phyloP scores from a whole-genome alignment of 768 basidiomycete genomes.

The Termitomyces titanicus region DNA sequence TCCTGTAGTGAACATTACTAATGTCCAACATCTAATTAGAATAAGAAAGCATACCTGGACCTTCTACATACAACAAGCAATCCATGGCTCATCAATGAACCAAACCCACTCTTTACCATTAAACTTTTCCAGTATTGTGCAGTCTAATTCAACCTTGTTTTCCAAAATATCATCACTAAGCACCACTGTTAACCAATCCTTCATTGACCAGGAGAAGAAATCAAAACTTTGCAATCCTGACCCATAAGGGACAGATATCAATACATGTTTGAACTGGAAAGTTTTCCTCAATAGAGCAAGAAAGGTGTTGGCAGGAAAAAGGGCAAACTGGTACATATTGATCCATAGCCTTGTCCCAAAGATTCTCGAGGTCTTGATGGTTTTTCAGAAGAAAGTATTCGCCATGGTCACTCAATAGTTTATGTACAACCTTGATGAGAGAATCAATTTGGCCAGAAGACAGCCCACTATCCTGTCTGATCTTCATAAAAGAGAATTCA shows the following conservation, averaged over 20 bases:
- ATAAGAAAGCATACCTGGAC: conserved; percentile 3
- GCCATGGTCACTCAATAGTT: not conserved
- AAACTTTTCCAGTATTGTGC: conserved; percentile 7
- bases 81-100: not conserved
- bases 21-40: conserved; percentile 7
- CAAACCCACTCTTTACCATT: not conserved
- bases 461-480: conserved; percentile 17
- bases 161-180: conserved; percentile 21
- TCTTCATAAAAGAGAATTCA: no score
- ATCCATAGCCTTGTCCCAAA: conserved; percentile 16
- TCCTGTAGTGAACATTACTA: not conserved
- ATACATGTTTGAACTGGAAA: not conserved
- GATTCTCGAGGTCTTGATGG: conserved; percentile 15
- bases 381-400: conserved; percentile 16
- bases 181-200: conserved; percentile 25
- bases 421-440: conserved; percentile 18
- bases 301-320: not conserved
- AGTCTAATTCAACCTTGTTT: conserved; percentile 30
- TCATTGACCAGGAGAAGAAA: conserved; percentile 19
- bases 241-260: not conserved
- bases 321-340: not conserved
- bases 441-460: conserved; percentile 15
- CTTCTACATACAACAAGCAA: not conserved
- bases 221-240: not conserved
- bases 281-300: not conserved